A percentile compares a stretch with the other conserved stretches of the same genome.
Evolutionary conservation across 352 stramenopile genomes (phyloP).

Genomic region (Blastocystis sp.): DNA sequence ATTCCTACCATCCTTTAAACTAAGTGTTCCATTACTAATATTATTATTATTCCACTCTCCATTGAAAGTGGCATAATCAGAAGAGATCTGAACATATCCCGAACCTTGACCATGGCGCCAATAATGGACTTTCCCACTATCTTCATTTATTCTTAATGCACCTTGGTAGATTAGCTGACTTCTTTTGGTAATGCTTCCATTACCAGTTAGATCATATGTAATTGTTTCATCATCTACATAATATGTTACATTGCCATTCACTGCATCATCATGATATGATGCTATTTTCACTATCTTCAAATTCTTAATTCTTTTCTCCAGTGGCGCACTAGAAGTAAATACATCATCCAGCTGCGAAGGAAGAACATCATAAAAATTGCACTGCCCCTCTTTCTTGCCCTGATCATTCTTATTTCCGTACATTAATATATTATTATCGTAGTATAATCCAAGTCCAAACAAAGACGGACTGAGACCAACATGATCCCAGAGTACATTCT

Average conservation of each 20-base stretch:
- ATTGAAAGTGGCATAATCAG: not conserved
- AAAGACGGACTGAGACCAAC: not conserved
- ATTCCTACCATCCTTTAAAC: not conserved
- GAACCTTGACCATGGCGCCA: too few species aligned
- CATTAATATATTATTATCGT: not conserved
- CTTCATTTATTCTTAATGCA: too few species aligned
- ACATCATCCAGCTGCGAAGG: not conserved
- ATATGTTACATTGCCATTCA: not conserved
- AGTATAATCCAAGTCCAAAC: not conserved
- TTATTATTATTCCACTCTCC: slow-evolving; percentile 5
- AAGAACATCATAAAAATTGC: not conserved
- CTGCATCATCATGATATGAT: not conserved
- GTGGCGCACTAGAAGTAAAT: not conserved
- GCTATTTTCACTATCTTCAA: not conserved
- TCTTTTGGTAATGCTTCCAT: not conserved
- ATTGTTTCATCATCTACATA: not conserved
- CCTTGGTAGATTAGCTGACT: too few species aligned
- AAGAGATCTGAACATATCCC: not conserved
- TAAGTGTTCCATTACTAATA: not conserved
- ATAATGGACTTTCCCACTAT: too few species aligned
- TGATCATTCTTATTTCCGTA: not conserved
- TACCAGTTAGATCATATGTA: not conserved
- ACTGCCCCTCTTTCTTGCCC: not conserved
- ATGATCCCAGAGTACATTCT: not conserved
- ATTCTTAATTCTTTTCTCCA: not conserved